These are phyloP conservation scores for Dalbergia cochinchinensis DNA, from an alignment of 306 rosid genomes.

Conservation along the genomic window DNA sequence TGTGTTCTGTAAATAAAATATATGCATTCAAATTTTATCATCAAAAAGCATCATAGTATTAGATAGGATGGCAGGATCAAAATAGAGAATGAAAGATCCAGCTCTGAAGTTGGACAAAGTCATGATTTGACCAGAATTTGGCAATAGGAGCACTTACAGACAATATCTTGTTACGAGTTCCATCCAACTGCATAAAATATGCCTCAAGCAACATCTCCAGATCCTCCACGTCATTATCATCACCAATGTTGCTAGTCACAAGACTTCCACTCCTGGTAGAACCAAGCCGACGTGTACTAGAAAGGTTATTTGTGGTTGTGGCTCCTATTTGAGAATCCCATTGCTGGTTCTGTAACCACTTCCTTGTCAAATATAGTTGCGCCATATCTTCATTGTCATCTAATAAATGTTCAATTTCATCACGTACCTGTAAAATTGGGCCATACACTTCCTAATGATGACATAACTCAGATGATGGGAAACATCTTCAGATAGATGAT, in stretches of 20 bases:
- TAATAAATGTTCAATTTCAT: slow-evolving; percentile 92
- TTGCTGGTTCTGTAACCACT: slow-evolving; percentile 86
- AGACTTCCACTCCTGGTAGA: slow-evolving; percentile 80
- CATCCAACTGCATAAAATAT: slow-evolving; percentile 96
- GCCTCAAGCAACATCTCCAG: slow-evolving; percentile 99
- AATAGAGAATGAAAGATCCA: slow-evolving; percentile 19
- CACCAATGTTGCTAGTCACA: slow-evolving; percentile 64
- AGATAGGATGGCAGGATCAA: not conserved
- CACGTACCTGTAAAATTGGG: slow-evolving; percentile 76
- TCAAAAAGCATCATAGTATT: not conserved
- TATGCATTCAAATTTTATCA: not conserved
- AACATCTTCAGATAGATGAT: slow-evolving; percentile 22
- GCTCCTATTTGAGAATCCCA: slow-evolving; percentile 65
- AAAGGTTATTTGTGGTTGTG: slow-evolving; percentile 57
- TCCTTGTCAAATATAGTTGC: slow-evolving; percentile 90
- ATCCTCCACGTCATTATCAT: slow-evolving; percentile 89
- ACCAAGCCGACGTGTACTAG: slow-evolving; percentile 56
- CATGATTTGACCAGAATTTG: slow-evolving; percentile 24
- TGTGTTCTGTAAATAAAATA: not conserved
- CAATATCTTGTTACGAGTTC: slow-evolving; percentile 96
- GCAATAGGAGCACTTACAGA: slow-evolving; percentile 69
- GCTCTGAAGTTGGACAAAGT: slow-evolving; percentile 22
- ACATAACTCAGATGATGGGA: slow-evolving; percentile 38
- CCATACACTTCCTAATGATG: slow-evolving; percentile 27
- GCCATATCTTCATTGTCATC: slow-evolving; percentile 99